Evolutionary conservation across 176 grass and related monocot species (phyloP).

Genomic region (Ampelocalamus luodianensis): DNA sequence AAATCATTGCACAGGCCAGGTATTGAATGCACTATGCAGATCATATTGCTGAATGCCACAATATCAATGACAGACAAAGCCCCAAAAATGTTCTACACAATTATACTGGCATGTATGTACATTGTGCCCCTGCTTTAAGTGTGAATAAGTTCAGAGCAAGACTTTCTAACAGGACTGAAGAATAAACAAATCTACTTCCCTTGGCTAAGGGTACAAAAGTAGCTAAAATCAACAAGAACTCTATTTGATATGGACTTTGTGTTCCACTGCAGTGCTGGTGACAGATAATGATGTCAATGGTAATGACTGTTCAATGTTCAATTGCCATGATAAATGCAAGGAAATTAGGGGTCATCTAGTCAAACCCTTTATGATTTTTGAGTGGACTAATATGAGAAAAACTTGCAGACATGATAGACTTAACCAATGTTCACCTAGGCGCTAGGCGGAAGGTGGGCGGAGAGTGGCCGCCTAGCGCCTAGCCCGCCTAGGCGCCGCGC

Average conservation of each 20-base stretch:
- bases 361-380: conserved; percentile 1
- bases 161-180: conserved; percentile 14
- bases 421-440: too few relatives aligned
- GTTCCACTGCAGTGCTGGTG: neutral
- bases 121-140: too few relatives aligned
- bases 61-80: neutral
- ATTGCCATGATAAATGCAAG: neutral
- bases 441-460: too few relatives aligned
- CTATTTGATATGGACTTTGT: neutral
- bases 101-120: neutral
- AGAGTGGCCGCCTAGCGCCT: too few relatives aligned
- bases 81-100: neutral
- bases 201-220: conserved; percentile 18
- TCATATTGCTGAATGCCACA: neutral
- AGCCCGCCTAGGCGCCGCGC: too few relatives aligned
- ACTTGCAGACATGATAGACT: conserved; percentile 21
- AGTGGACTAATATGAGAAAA: neutral
- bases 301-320: conserved; percentile 25
- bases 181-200: conserved; percentile 22
- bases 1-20: neutral
- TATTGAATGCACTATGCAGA: neutral
- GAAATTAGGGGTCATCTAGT: conserved; percentile 16
- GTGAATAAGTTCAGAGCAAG: conserved; percentile 23
- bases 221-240: conserved; percentile 24
- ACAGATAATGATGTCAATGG: conserved; percentile 3